phyloP scores from a whole-genome alignment of 2,329 filamentous ascomycete genomes.

The Paecilomyces sp. region DNA sequence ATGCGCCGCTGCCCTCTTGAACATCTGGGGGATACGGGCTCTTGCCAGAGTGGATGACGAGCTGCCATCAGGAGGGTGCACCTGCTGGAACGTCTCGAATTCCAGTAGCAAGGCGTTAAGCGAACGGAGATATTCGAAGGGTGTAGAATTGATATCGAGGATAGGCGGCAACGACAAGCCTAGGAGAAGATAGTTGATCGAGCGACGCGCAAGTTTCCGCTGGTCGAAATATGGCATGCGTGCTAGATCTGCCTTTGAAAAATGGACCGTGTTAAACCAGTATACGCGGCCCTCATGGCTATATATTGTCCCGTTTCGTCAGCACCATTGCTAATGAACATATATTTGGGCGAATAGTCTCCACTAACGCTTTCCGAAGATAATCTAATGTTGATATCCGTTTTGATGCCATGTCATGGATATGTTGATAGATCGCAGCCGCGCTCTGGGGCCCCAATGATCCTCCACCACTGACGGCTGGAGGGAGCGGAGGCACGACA shows the following conservation, averaged over 20 bases:
- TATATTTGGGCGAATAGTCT: background rate
- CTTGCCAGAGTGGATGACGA: slow-evolving; percentile 64
- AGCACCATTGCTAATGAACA: slow-evolving; percentile 2
- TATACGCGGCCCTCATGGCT: slow-evolving; percentile 92
- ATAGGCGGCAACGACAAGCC: slow-evolving; percentile 86
- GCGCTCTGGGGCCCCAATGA: slow-evolving; percentile 43
- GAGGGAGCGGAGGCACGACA: slow-evolving; percentile 16
- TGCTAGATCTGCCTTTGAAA: slow-evolving; percentile 71
- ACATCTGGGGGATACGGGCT: slow-evolving; percentile 76
- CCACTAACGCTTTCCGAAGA: slow-evolving; percentile 74
- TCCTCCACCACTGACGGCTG: slow-evolving; percentile 23
- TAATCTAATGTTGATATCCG: slow-evolving; percentile 93
- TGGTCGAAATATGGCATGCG: slow-evolving; percentile 80
- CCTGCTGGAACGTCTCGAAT: slow-evolving; percentile 87
- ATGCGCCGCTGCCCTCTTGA: slow-evolving; percentile 56
- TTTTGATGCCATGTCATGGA: slow-evolving; percentile 84
- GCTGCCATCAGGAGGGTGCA: slow-evolving; percentile 70
- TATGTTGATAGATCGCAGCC: slow-evolving; percentile 53
- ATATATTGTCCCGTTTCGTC: slow-evolving; percentile 7
- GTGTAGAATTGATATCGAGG: slow-evolving; percentile 72
- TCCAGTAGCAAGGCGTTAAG: slow-evolving; percentile 80
- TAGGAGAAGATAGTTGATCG: slow-evolving; percentile 87
- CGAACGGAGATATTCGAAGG: slow-evolving; percentile 78
- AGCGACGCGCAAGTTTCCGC: slow-evolving; percentile 77
- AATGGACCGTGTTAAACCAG: slow-evolving; percentile 97